Percentiles rank a stretch among this genome's conserved stretches.
Conservation (phyloP, 371 early-diverging fungal genomes). For the Mucor sp. region DNA sequence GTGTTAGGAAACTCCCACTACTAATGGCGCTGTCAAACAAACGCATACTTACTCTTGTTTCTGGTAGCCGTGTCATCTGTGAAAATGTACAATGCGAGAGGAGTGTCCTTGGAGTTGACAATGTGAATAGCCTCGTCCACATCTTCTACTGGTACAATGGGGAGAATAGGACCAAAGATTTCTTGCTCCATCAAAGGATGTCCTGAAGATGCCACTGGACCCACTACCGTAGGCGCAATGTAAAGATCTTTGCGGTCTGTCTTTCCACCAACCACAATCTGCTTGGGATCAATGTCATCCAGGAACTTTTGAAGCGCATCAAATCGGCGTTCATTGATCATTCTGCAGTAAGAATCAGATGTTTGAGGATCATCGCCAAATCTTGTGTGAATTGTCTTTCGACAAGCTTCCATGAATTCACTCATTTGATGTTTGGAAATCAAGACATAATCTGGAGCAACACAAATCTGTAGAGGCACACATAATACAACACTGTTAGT, state of each 20-base stretch:
- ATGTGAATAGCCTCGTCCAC: slow-evolving; percentile 76
- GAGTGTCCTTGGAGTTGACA: slow-evolving; percentile 73
- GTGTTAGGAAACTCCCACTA: background rate
- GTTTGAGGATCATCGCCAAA: slow-evolving; percentile 52
- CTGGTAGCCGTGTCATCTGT: slow-evolving; percentile 41
- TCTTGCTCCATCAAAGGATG: slow-evolving; percentile 71
- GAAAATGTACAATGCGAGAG: slow-evolving; percentile 72
- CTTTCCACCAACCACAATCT: slow-evolving; percentile 58
- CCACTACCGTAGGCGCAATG: slow-evolving; percentile 70
- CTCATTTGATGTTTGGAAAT: slow-evolving; percentile 58
- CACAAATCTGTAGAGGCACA: too few relatives aligned
- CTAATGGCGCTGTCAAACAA: background rate
- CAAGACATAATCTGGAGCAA: slow-evolving; percentile 87
- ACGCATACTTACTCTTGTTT: slow-evolving; percentile 27
- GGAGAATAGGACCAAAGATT: slow-evolving; percentile 88
- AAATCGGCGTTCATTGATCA: slow-evolving; percentile 73
- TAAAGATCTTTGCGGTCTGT: slow-evolving; percentile 58
- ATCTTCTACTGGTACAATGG: slow-evolving; percentile 74
- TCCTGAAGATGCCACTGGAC: slow-evolving; percentile 52
- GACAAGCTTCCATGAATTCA: slow-evolving; percentile 53
- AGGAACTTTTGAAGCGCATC: slow-evolving; percentile 63
- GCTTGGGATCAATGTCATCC: slow-evolving; percentile 40
- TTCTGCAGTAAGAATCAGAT: slow-evolving; percentile 63
- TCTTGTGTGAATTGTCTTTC: slow-evolving; percentile 43
- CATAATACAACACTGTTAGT: background rate